A percentile compares a stretch with the other conserved stretches of the same genome.
Evolutionary conservation across 1,284 basidiomycete genomes (phyloP).

Genomic region (Ustilago lituana): DNA sequence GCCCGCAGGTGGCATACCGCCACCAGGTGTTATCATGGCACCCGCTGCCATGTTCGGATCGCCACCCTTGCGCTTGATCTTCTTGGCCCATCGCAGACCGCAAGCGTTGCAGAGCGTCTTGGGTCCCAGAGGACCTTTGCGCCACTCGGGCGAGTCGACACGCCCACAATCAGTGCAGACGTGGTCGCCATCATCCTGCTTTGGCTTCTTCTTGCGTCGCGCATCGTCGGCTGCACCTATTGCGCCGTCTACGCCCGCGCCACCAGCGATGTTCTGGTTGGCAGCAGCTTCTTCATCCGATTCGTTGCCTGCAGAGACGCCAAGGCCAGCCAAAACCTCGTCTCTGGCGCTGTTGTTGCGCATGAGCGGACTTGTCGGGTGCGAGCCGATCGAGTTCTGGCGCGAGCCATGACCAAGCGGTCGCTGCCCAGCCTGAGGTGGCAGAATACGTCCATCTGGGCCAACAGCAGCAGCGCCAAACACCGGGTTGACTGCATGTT

Average conservation of each 20-base stretch:
- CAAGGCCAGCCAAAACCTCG: slow-evolving; percentile 35
- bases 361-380: slow-evolving; percentile 43
- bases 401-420: slow-evolving; percentile 19
- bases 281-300: slow-evolving; percentile 39
- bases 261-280: slow-evolving; percentile 7
- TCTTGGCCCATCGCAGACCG: slow-evolving; percentile 65
- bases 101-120: slow-evolving; percentile 64
- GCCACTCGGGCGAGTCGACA: slow-evolving; percentile 65
- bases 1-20: slow-evolving; percentile 23
- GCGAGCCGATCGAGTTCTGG: slow-evolving; percentile 40
- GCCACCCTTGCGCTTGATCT: slow-evolving; percentile 61
- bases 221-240: slow-evolving; percentile 29
- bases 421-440: slow-evolving; percentile 6
- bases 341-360: slow-evolving; percentile 34
- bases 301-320: slow-evolving; percentile 35
- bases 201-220: slow-evolving; percentile 54
- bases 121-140: slow-evolving; percentile 63
- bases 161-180: slow-evolving; percentile 65
- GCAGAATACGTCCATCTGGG: slow-evolving; percentile 31
- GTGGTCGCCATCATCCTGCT: slow-evolving; percentile 59
- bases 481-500: slow-evolving; percentile 35
- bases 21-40: slow-evolving; percentile 27
- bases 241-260: slow-evolving; percentile 10
- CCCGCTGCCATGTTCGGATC: slow-evolving; percentile 46
- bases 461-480: slow-evolving; percentile 33